phyloP scores from a whole-genome alignment of 192 early-diverging fungal genomes.

The Coemansia sp. region DNA sequence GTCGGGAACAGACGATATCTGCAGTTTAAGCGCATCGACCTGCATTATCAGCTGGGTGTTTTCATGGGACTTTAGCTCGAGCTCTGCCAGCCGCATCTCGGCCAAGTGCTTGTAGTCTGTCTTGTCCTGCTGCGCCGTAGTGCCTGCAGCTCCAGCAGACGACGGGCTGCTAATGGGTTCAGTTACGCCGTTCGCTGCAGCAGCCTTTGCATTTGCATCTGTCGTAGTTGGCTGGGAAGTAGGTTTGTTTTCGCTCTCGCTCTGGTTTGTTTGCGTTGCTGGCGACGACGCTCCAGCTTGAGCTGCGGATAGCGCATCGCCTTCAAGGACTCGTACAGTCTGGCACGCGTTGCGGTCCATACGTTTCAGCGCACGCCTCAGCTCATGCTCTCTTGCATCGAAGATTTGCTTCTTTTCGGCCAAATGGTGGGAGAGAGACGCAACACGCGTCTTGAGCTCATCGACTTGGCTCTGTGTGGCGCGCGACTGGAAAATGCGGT shows the following conservation, averaged over 20 bases:
- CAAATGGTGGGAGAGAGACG: conserved; percentile 34
- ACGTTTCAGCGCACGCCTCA: conserved; percentile 49
- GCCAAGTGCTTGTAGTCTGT: conserved; percentile 52
- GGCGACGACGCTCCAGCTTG: conserved; percentile 5
- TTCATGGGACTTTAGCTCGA: conserved; percentile 55
- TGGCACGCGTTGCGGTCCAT: conserved; percentile 54
- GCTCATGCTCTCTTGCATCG: conserved; percentile 36
- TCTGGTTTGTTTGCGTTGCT: background rate
- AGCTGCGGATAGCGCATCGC: background rate
- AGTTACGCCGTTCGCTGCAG: background rate
- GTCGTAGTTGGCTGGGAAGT: background rate
- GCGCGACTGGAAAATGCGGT: conserved; percentile 30
- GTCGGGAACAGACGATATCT: conserved; percentile 54
- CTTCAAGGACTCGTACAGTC: conserved; percentile 26
- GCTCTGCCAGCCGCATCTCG: conserved; percentile 52
- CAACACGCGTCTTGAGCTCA: conserved; percentile 38
- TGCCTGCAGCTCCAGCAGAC: conserved; percentile 24
- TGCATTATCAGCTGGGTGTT: conserved; percentile 49
- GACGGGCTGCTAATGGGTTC: conserved; percentile 1
- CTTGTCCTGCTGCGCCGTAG: conserved; percentile 49
- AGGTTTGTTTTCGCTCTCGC: conserved; percentile 3
- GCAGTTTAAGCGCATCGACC: conserved; percentile 52
- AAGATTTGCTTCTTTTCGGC: conserved; percentile 41
- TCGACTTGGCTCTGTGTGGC: conserved; percentile 36
- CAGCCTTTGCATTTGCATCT: background rate